Conservation (phyloP, 106 monocot species). For the Dactylorhiza incarnata region DNA sequence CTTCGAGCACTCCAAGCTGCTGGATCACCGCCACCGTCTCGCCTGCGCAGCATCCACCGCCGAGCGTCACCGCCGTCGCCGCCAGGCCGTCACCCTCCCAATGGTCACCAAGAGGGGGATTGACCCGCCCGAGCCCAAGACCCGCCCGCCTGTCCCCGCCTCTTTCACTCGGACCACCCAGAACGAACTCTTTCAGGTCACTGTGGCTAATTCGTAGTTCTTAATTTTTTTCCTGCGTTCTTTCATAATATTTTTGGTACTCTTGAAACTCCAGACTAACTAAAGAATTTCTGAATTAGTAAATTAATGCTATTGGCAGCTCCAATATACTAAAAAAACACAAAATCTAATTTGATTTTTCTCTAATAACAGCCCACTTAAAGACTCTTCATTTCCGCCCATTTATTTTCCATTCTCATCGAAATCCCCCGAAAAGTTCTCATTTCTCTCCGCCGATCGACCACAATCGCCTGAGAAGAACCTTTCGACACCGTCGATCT, state of each 20-base stretch:
- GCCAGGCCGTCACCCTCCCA: slow-evolving; percentile 27
- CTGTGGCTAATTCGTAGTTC: slow-evolving; percentile 4
- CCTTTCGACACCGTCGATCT: too few relatives aligned
- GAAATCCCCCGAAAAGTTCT: too few relatives aligned
- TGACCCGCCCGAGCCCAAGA: slow-evolving; percentile 6
- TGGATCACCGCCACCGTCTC: slow-evolving; percentile 19
- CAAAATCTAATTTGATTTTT: too few relatives aligned
- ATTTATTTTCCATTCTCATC: too few relatives aligned
- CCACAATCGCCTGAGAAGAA: too few relatives aligned
- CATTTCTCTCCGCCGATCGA: too few relatives aligned
- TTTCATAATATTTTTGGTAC: not conserved
- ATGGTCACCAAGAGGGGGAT: slow-evolving; percentile 31
- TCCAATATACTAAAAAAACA: too few relatives aligned
- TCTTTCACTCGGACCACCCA: not conserved
- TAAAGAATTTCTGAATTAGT: too few relatives aligned
- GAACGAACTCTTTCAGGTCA: slow-evolving; percentile 47
- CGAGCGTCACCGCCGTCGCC: slow-evolving; percentile 8
- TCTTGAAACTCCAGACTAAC: not conserved
- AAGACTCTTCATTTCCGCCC: too few relatives aligned
- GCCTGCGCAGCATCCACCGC: slow-evolving; percentile 14
- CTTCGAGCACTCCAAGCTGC: slow-evolving; percentile 23
- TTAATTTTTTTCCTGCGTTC: too few relatives aligned
- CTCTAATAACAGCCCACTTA: too few relatives aligned
- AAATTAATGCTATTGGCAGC: too few relatives aligned
- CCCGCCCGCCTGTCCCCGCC: not conserved